phyloP scores from a whole-genome alignment of 768 basidiomycete genomes.

The Trametes elegans region DNA sequence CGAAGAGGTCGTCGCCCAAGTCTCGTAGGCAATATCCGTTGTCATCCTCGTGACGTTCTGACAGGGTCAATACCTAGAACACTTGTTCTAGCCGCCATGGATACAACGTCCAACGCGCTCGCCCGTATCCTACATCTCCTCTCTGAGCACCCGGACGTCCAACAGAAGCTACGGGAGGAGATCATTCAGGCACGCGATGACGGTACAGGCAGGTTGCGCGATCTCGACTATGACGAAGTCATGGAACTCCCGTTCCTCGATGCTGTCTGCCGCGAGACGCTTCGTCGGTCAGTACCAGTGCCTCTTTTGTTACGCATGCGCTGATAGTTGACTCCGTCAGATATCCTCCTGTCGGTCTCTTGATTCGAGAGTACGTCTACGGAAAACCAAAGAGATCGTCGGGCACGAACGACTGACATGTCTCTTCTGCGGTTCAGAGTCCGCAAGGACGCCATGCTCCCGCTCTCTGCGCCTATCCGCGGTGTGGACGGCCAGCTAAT shows the following conservation, averaged over 20 bases:
- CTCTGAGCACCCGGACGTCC: conserved; percentile 12
- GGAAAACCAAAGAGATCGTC: not conserved
- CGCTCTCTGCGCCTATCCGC: conserved; percentile 37
- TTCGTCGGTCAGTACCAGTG: conserved; percentile 5
- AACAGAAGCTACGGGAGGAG: conserved; percentile 16
- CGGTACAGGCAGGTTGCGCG: too few species aligned
- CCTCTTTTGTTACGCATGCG: not conserved
- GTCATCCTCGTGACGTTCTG: not conserved
- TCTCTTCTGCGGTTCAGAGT: conserved; percentile 25
- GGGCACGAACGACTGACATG: not conserved
- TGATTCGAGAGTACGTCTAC: conserved; percentile 29
- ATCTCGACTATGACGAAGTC: conserved; percentile 12
- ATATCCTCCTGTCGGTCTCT: conserved; percentile 47
- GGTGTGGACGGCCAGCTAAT: conserved; percentile 37
- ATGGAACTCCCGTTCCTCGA: conserved; percentile 10
- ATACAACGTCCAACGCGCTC: conserved; percentile 18
- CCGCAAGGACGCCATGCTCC: conserved; percentile 37
- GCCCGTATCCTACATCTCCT: conserved; percentile 6
- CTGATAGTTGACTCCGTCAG: conserved; percentile 7
- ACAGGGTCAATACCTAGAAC: not conserved
- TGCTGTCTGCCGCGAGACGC: conserved; percentile 11
- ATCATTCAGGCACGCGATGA: not conserved
- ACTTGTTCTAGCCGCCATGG: conserved; percentile 13
- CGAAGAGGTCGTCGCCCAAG: conserved; percentile 26
- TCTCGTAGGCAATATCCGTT: conserved; percentile 27